Conservation (phyloP, 75 land plant species). For the Azolla pinnata region DNA sequence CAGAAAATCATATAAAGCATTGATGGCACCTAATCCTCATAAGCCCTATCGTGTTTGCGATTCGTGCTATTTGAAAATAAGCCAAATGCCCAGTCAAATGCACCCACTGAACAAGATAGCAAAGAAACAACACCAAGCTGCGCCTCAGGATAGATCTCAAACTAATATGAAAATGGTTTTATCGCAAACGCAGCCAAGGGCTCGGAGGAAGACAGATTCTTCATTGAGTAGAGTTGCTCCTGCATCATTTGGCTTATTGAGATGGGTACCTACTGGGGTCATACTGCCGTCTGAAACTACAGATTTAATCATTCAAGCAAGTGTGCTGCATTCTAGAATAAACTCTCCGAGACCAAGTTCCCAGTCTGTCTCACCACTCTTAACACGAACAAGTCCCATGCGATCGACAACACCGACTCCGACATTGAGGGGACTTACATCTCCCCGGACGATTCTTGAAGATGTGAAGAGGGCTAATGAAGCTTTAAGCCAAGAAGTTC, state of each 20-base stretch:
- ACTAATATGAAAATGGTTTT: not conserved
- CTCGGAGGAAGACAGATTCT: conserved; percentile 33
- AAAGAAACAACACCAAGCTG: not conserved
- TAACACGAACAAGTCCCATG: conserved; percentile 40
- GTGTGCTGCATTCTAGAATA: not conserved
- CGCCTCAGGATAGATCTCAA: not conserved
- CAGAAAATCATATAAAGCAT: conserved; percentile 41
- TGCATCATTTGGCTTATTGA: conserved; percentile 6
- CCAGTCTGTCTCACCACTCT: conserved; percentile 50
- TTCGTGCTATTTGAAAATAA: conserved; percentile 43
- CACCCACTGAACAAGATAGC: not conserved
- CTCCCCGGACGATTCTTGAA: conserved; percentile 35
- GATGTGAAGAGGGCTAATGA: conserved; percentile 51
- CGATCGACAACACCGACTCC: conserved; percentile 42
- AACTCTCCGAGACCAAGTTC: conserved; percentile 24
- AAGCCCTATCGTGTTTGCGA: conserved; percentile 63
- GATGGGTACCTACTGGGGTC: not conserved
- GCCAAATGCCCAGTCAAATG: not conserved
- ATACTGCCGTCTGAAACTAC: conserved; percentile 4
- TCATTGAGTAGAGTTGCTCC: conserved; percentile 21
- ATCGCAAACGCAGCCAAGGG: conserved; percentile 9
- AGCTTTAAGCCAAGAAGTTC: conserved; percentile 40
- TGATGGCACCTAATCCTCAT: conserved; percentile 44
- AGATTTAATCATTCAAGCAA: conserved; percentile 7
- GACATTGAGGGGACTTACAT: conserved; percentile 19